These are phyloP conservation scores for Chlorencoelia australis DNA, from an alignment of 2,329 filamentous ascomycete genomes.

Conservation along the genomic window DNA sequence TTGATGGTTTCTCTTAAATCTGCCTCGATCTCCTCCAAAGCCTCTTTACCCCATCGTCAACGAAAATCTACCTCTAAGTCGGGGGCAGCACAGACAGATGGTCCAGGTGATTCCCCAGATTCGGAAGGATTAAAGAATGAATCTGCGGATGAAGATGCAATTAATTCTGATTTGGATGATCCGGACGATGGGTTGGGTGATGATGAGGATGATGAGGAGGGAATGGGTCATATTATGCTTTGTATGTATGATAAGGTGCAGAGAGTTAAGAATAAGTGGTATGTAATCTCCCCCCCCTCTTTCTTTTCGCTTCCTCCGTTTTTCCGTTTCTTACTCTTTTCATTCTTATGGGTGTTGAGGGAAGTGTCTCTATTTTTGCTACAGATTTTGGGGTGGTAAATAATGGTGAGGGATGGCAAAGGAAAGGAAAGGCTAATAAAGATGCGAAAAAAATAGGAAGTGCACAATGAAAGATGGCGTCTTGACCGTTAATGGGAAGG, in stretches of 20 bases:
- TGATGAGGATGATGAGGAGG: conserved; percentile 79
- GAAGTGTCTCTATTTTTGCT: too few relatives aligned
- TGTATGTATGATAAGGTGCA: conserved; percentile 99
- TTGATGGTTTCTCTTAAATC: conserved; percentile 59
- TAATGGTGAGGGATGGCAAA: too few relatives aligned
- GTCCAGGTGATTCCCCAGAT: conserved; percentile 44
- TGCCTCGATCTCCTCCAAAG: conserved; percentile 14
- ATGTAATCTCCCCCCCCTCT: conserved; percentile 22
- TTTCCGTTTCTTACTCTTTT: not conserved
- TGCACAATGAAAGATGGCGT: conserved; percentile 96
- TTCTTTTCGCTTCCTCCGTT: not conserved
- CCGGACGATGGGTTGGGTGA: conserved; percentile 77
- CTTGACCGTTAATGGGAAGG: conserved; percentile 83
- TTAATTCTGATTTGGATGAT: conserved; percentile 97
- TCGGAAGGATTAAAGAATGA: conserved; percentile 46
- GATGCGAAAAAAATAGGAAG: conserved; percentile 59
- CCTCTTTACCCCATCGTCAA: conserved; percentile 29
- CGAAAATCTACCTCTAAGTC: conserved; percentile 16
- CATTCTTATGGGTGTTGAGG: too few relatives aligned
- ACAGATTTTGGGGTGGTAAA: too few relatives aligned
- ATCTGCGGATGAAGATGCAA: conserved; percentile 79
- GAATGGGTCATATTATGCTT: conserved; percentile 82
- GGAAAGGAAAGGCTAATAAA: too few relatives aligned
- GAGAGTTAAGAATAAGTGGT: conserved; percentile 97
- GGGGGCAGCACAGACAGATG: conserved; percentile 44